Base-by-base conservation (phyloP, 2,329 filamentous ascomycete species). In the Tolypocladium album region DNA sequence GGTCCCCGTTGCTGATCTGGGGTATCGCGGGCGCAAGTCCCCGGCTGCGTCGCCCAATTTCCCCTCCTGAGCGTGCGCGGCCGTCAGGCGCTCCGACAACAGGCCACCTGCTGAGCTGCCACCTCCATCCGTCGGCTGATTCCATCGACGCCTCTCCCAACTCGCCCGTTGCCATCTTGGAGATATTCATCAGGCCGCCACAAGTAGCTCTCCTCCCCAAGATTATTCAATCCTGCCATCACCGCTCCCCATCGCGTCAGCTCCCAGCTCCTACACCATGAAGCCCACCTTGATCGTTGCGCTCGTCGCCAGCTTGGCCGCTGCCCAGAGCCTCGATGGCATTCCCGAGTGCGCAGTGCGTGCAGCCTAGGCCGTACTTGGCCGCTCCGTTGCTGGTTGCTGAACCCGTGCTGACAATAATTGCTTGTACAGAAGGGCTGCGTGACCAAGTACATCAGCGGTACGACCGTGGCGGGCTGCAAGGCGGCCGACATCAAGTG, bases 341-440 rank as follows among this genome's bases (percentile, higher is more conserved):
- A 66, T 78, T 50, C 75, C 75, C 22, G 58, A 34, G 4, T 78
- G 75, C 63, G 75, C 75, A 61, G 75, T 77, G 72, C 59, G 75
- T 72, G 42, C 53, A 5, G 55, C 36, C 7, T 20, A 15, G 38
- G 13, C 53, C 36, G 24, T 7, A 4, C 3, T 7, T 36, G 50
- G 50, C 20, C 27, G 31, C 12, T 36, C 4, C 31, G 9, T 38
- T 38, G 31, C 31, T 52, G 47, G 31, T 52, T n/a, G 27, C 27
- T 34, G 11, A 34, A 34, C 24, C n/a, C 27, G 34, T n/a, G 50
- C 58, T 59, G 58, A 59, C 39, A 38, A 56, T 36, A 17, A n/a
- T 12, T 55, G 12, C 24, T 31, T 55, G 39, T 43, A n/a, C 61
- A 75, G 69, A 68, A 67, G 63, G 58, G 61, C 7, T 76, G 73